These are phyloP conservation scores for Sergeia podlipaevii DNA, from an alignment of 208 protist genomes.

Conservation along the genomic window DNA sequence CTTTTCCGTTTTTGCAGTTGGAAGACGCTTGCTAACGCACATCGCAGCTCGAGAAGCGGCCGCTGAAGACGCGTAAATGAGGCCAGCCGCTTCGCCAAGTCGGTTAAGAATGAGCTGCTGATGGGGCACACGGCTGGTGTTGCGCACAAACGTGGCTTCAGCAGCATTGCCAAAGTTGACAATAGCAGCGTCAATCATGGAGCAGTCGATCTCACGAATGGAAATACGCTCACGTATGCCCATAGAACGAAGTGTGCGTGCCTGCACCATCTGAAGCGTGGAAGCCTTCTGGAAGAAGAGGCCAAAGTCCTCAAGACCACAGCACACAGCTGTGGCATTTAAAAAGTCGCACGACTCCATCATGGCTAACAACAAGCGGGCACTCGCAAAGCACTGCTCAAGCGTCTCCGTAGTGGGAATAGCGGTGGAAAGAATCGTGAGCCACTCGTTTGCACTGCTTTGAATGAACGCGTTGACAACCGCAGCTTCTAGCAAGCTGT, in stretches of 20 bases:
- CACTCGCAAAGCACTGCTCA: conserved; percentile 42
- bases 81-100: conserved; percentile 67
- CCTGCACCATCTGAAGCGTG: conserved; percentile 79
- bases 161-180: conserved; percentile 80
- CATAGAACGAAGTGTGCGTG: conserved; percentile 48
- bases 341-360: conserved; percentile 79
- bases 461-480: conserved; percentile 71
- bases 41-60: conserved; percentile 72
- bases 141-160: conserved; percentile 73
- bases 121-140: conserved; percentile 56
- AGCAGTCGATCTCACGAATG: conserved; percentile 61
- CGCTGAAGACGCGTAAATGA: conserved; percentile 81
- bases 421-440: conserved; percentile 54
- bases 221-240: conserved; percentile 69
- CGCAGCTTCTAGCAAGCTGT: conserved; percentile 76
- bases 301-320: conserved; percentile 81
- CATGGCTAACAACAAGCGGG: conserved; percentile 42
- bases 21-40: conserved; percentile 60
- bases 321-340: conserved; percentile 71
- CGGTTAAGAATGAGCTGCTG: conserved; percentile 82
- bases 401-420: conserved; percentile 43
- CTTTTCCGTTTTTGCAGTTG: conserved; percentile 65
- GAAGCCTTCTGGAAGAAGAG: conserved; percentile 81
- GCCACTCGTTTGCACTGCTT: conserved; percentile 37
- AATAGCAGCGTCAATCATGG: conserved; percentile 65